Evolutionary conservation across 2,329 filamentous ascomycete species (phyloP), one percentile per base, ranked within the genome.

Genomic region (Epichloe gansuensis): DNA sequence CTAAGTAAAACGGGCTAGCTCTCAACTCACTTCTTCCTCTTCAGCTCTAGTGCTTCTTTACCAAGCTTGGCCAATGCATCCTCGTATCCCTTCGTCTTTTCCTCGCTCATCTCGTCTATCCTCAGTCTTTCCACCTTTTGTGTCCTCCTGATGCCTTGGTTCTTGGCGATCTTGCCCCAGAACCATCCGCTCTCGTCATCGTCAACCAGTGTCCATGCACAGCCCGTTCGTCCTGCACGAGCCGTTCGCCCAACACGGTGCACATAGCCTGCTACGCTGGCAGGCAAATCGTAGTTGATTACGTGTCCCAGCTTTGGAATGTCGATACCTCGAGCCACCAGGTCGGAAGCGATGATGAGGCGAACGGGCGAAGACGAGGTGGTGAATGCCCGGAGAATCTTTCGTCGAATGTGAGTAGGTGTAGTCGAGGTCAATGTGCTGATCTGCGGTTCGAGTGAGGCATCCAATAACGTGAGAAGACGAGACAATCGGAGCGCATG

Each of bases 231-330:
- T 1, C 86, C 89, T 0, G 88, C 93, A 64, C 90, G 78, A 0
- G 91, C 91, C 1, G 91, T 96, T 52, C 93, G 82, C 39, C 93
- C 91, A 2, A 96, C 89, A 41, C 93, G 84, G 66, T 97, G 93
- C 4, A 97, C 82, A 61, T 97, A 97, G 25, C 82, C 85, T 5
- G 85, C 85, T 36, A 89, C 72, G 61, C 84, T 90, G 4, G 81
- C 77, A 0, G 91, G 91, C 49, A 96, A 76, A 65, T 96, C 91
- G 72, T 97, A 97, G 70, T 95, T 96, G 68, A 97, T 74, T 46
- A 97, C 89, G 63, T 95, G 87, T 38, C 83, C 82, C 46, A 97
- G 77, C 46, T 80, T 77, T 1, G 81, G 80, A 12, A 95, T 75
- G 66, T 97, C 91, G 27, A 97, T 81, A 61, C 91, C 93, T 56